Evolutionary conservation across 2,329 filamentous ascomycete genomes (phyloP), one percentile per base, ranked within the genome.

Genomic region (Ceratocystis cubensis): DNA sequence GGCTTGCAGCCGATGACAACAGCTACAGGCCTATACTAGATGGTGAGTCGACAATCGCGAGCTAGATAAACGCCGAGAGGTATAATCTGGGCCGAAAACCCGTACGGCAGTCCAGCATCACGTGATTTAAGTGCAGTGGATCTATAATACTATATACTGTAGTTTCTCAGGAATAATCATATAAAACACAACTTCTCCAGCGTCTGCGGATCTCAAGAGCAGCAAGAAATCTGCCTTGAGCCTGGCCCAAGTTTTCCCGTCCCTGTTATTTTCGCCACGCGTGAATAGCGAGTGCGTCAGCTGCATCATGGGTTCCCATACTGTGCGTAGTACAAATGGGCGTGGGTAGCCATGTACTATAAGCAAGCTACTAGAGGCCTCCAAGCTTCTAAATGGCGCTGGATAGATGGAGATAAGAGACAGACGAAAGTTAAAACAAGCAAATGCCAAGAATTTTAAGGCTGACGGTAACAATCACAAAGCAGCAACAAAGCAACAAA

Each of bases 371-470:
- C 1, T 17, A 57, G 53, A 57, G 25, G 53, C 53, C 25, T 57
- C 25, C 53, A 28, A 25, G 17, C 25, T n/a, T 17, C 3, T 22
- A 5, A 22, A n/a, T 13, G 48, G 10, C 7, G 10, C 6, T 20
- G n/a, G 7, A 53, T 8, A 22, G 10, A 57, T 28, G 28, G 10
- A 10, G 13, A 57, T 7, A 57, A 3, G 22, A 30, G 15, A 28
- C 25, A 28, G 30, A 28, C n/a, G 53, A 33, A 28, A 25, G 10
- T n/a, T 13, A 41, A 13, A 30, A 57, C 53, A 13, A 33, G 53
- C 10, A 57, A 57, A n/a, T 57, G 53, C 53, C 53, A 57, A 57
- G 53, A 57, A n/a, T 57, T 57, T 57, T 57, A 57, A 30, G 25
- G 53, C 53, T 57, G 53, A 57, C n/a, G 10, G 7, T 28, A n/a